These are phyloP conservation scores for Hansfordia pulvinata DNA, from an alignment of 2,329 filamentous ascomycete genomes.

Conservation along the genomic window DNA sequence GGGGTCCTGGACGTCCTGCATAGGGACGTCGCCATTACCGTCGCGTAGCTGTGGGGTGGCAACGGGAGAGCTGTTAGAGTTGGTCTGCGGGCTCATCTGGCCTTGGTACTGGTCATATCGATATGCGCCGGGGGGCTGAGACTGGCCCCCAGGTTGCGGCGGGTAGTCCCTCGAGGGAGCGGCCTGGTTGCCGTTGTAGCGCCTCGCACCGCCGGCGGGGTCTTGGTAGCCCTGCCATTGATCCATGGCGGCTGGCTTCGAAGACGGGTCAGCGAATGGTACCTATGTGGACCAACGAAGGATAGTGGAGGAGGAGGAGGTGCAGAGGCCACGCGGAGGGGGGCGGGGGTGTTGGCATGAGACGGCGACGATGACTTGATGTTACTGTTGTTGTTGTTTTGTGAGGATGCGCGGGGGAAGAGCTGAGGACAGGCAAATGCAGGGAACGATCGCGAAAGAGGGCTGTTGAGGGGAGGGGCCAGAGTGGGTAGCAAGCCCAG, in stretches of 20 bases:
- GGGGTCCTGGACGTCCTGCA: conserved; percentile 76
- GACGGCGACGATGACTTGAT: too few relatives aligned
- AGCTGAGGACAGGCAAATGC: too few relatives aligned
- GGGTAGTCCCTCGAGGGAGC: conserved; percentile 16
- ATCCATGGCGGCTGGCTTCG: conserved; percentile 41
- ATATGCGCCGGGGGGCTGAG: conserved; percentile 41
- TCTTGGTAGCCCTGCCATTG: conserved; percentile 60
- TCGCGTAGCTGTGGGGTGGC: conserved; percentile 49
- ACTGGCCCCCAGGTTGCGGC: conserved; percentile 14
- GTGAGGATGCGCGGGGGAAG: too few relatives aligned
- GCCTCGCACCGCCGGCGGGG: conserved; percentile 45
- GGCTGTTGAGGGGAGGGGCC: too few relatives aligned
- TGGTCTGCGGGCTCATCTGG: conserved; percentile 20
- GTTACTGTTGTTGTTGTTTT: too few relatives aligned
- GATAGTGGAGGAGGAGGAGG: conserved; percentile 6
- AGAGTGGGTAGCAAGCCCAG: too few relatives aligned
- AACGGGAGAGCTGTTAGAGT: conserved; percentile 24
- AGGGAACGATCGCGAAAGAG: too few relatives aligned
- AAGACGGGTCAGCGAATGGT: too few relatives aligned
- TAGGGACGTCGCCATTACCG: conserved; percentile 62
- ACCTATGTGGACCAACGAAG: too few relatives aligned
- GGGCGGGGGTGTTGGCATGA: conserved; percentile 1
- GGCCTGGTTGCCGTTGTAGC: conserved; percentile 31
- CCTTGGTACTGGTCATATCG: conserved; percentile 56
- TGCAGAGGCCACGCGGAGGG: conserved; percentile 3